These are phyloP conservation scores for Geosmithia flava DNA, from an alignment of 2,329 filamentous ascomycete genomes.

Conservation along the genomic window DNA sequence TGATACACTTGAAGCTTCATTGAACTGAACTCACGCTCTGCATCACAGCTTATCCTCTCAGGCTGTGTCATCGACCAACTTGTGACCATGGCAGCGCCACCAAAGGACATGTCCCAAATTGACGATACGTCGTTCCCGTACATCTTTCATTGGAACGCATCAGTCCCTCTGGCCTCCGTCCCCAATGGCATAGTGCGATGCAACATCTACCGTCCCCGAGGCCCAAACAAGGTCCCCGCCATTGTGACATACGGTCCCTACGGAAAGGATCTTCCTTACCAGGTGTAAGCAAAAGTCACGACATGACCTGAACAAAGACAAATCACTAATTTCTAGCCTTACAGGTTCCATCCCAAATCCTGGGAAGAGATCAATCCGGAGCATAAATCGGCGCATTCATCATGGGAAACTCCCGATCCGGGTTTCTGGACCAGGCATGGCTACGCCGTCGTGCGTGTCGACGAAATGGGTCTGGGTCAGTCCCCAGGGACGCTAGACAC, in stretches of 20 bases:
- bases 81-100: constrained; percentile 11
- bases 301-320: not conserved
- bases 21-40: too few relatives aligned
- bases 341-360: not conserved
- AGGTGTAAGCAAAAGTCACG: constrained; percentile 29
- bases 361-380: constrained; percentile 32
- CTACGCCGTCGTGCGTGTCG: constrained; percentile 41
- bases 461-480: constrained; percentile 35
- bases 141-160: constrained; percentile 22
- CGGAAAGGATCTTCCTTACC: constrained; percentile 59
- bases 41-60: too few relatives aligned
- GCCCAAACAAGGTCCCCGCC: constrained; percentile 31
- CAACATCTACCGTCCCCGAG: constrained; percentile 25
- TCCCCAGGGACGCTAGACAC: constrained; percentile 32
- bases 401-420: constrained; percentile 48
- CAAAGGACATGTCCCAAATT: constrained; percentile 9
- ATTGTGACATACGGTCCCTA: constrained; percentile 63
- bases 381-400: constrained; percentile 39
- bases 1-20: too few relatives aligned
- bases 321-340: constrained; percentile 6
- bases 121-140: constrained; percentile 20
- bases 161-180: constrained; percentile 14
- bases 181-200: constrained; percentile 18
- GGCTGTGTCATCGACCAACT: too few relatives aligned
- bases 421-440: constrained; percentile 41